Evolutionary conservation across 2,329 filamentous ascomycete species (phyloP).

Genomic region (Albifimbria verrucaria): DNA sequence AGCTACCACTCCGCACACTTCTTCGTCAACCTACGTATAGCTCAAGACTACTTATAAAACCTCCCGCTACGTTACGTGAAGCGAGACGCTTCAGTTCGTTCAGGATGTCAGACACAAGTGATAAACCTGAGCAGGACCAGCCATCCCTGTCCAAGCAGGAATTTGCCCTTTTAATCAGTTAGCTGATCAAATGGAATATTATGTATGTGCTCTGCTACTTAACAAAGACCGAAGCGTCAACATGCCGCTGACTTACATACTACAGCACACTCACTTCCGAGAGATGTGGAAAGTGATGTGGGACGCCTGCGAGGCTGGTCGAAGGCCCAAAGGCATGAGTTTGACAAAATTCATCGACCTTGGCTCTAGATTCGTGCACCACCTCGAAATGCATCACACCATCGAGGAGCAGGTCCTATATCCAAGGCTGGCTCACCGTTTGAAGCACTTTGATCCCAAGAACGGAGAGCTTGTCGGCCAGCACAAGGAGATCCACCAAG

Average conservation of each 20-base stretch:
- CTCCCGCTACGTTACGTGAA: too few relatives aligned
- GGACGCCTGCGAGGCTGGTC: conserved; percentile 55
- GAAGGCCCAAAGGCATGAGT: conserved; percentile 61
- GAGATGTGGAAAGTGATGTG: conserved; percentile 70
- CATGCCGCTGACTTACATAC: not conserved
- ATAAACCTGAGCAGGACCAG: conserved; percentile 6
- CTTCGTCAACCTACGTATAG: too few relatives aligned
- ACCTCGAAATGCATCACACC: conserved; percentile 72
- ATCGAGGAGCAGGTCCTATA: conserved; percentile 85
- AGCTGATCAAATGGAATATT: conserved; percentile 72
- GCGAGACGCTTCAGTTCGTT: not conserved
- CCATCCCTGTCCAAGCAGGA: conserved; percentile 60
- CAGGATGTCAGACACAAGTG: not conserved
- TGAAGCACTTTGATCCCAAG: conserved; percentile 68
- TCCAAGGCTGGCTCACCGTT: conserved; percentile 69
- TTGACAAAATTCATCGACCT: conserved; percentile 65
- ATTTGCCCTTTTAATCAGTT: conserved; percentile 67
- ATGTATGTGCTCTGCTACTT: conserved; percentile 42
- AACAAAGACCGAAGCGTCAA: conserved; percentile 1
- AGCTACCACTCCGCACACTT: too few relatives aligned
- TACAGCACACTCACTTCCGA: conserved; percentile 73
- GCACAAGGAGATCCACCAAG: conserved; percentile 75
- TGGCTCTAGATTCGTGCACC: conserved; percentile 66
- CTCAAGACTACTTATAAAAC: too few relatives aligned
- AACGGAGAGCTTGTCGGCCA: conserved; percentile 64